These are phyloP conservation scores for Boletellus ananiceps DNA, from an alignment of 768 basidiomycete species.

Conservation along the genomic window DNA sequence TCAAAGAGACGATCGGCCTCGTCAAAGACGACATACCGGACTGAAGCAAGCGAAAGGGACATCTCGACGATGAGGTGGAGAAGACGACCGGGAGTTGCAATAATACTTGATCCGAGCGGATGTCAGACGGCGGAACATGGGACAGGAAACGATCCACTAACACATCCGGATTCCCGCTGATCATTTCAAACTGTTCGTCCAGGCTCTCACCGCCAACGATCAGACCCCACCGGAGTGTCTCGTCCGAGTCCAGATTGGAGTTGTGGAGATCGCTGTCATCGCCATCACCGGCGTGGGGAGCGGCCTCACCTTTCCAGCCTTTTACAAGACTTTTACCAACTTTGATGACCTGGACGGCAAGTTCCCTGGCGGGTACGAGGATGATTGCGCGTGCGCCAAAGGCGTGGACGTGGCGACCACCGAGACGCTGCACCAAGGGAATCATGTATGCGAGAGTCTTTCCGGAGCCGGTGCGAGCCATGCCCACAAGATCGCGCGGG, in stretches of 20 bases:
- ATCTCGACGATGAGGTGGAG: slow-evolving; percentile 97
- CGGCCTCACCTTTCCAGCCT: slow-evolving; percentile 62
- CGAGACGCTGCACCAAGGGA: slow-evolving; percentile 83
- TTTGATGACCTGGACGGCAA: slow-evolving; percentile 88
- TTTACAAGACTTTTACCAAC: slow-evolving; percentile 93
- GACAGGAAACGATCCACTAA: slow-evolving; percentile 40
- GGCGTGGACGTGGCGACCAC: slow-evolving; percentile 69
- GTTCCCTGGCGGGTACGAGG: slow-evolving; percentile 86
- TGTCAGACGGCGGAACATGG: slow-evolving; percentile 9
- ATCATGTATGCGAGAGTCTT: slow-evolving; percentile 96
- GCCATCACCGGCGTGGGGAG: slow-evolving; percentile 70
- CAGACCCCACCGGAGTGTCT: slow-evolving; percentile 82
- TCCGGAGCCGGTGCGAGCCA: slow-evolving; percentile 97
- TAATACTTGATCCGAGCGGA: slow-evolving; percentile 55
- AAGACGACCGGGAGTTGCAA: slow-evolving; percentile 95
- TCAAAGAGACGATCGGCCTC: slow-evolving; percentile 99
- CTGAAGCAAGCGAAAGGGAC: slow-evolving; percentile 83
- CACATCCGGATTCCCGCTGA: slow-evolving; percentile 93
- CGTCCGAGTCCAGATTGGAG: slow-evolving; percentile 43
- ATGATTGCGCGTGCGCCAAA: slow-evolving; percentile 88
- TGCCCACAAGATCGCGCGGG: slow-evolving; percentile 90
- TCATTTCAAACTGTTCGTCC: slow-evolving; percentile 95
- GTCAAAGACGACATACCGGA: slow-evolving; percentile 92
- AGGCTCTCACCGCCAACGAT: slow-evolving; percentile 94
- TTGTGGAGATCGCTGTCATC: slow-evolving; percentile 48